These are phyloP conservation scores for Cadophora sp. DNA, from an alignment of 2,329 filamentous ascomycete genomes.

Conservation along the genomic window DNA sequence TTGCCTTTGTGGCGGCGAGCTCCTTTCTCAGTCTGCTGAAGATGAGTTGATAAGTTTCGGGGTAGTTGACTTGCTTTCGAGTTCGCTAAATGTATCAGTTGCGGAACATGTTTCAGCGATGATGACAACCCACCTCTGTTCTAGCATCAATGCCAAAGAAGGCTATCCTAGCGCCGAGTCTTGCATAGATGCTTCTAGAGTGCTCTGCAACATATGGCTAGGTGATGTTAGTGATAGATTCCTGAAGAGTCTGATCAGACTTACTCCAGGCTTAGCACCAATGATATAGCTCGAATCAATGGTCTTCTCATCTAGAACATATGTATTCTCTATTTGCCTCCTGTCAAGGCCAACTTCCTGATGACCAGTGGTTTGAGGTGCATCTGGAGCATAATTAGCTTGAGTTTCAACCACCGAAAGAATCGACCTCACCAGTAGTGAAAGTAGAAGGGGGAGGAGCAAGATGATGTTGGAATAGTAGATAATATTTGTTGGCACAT, in stretches of 20 bases:
- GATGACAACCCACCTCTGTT: conserved; percentile 67
- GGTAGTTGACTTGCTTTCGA: conserved; percentile 92
- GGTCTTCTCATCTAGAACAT: conserved; percentile 65
- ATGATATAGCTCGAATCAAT: conserved; percentile 72
- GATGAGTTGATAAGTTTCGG: conserved; percentile 85
- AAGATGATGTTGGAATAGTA: conserved; percentile 96
- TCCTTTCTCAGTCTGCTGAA: conserved; percentile 79
- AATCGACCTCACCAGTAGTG: conserved; percentile 65
- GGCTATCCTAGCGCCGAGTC: conserved; percentile 80
- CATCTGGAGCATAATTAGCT: conserved; percentile 42
- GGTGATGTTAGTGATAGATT: conserved; percentile 16
- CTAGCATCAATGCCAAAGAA: conserved; percentile 91
- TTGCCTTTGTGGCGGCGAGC: conserved; percentile 69
- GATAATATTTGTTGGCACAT: conserved; percentile 95
- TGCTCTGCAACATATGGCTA: conserved; percentile 85
- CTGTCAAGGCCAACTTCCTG: conserved; percentile 68
- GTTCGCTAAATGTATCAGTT: conserved; percentile 61
- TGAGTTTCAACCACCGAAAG: neutral
- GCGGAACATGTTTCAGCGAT: conserved; percentile 40
- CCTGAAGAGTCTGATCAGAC: neutral
- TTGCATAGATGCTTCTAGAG: conserved; percentile 86
- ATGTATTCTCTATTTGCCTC: conserved; percentile 76
- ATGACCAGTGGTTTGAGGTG: conserved; percentile 63
- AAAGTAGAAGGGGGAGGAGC: conserved; percentile 86
- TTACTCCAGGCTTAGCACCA: conserved; percentile 63